Conservation (phyloP, 768 basidiomycete species). For the Panaeolus papilionaceus region DNA sequence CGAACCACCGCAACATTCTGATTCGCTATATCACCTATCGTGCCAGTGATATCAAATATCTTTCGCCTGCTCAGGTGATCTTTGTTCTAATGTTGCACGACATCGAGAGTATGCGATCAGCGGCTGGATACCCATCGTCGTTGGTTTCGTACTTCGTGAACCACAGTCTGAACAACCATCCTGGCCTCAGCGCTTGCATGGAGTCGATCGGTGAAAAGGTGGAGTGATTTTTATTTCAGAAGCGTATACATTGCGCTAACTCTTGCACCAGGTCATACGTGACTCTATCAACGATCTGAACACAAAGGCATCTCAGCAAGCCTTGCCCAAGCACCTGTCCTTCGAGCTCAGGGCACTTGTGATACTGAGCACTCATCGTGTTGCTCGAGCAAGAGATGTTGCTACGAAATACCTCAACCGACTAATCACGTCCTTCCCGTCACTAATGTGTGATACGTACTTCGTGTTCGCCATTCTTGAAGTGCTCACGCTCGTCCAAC, state of each 20-base stretch:
- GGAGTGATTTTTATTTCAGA: slow-evolving; percentile 12
- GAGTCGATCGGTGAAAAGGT: slow-evolving; percentile 89
- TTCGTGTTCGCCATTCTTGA: slow-evolving; percentile 92
- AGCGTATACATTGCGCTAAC: slow-evolving; percentile 17
- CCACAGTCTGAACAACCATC: slow-evolving; percentile 78
- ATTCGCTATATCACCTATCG: slow-evolving; percentile 70
- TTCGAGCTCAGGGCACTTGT: slow-evolving; percentile 79
- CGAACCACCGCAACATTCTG: slow-evolving; percentile 70
- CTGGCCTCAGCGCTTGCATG: slow-evolving; percentile 75
- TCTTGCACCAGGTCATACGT: slow-evolving; percentile 68
- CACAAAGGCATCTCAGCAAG: slow-evolving; percentile 77
- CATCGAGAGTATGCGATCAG: slow-evolving; percentile 86
- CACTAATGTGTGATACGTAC: slow-evolving; percentile 89
- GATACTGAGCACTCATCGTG: slow-evolving; percentile 80
- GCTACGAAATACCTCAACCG: slow-evolving; percentile 85
- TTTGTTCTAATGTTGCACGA: slow-evolving; percentile 88
- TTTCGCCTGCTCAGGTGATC: slow-evolving; percentile 84
- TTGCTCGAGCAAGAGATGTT: slow-evolving; percentile 80
- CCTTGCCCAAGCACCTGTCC: slow-evolving; percentile 71
- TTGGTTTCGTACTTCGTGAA: slow-evolving; percentile 90
- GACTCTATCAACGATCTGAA: slow-evolving; percentile 77
- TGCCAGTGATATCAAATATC: slow-evolving; percentile 69
- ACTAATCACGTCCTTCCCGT: slow-evolving; percentile 90
- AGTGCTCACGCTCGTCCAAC: slow-evolving; percentile 85
- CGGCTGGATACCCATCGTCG: slow-evolving; percentile 79